Evolutionary conservation across 108 stramenopile species (phyloP), one percentile per base, ranked within the genome.

Genomic region (Cyclotella choctawhatcheeana): DNA sequence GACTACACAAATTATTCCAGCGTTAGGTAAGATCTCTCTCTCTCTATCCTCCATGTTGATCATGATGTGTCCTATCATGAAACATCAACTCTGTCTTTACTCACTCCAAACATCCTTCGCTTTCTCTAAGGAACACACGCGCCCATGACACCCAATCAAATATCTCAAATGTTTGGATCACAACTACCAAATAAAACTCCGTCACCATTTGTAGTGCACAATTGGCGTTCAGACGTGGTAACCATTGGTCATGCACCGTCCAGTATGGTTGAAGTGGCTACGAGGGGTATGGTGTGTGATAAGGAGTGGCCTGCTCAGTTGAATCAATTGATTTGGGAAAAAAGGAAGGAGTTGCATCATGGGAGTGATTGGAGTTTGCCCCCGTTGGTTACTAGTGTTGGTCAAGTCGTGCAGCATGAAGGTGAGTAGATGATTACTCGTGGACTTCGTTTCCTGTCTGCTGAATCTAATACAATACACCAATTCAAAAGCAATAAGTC

Each of bases 81-180:
- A n/a, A n/a, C n/a, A n/a, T n/a, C n/a, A n/a, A n/a, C n/a, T n/a
- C n/a, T n/a, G n/a, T n/a, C n/a, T n/a, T n/a, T n/a, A n/a, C n/a
- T n/a, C n/a, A n/a, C n/a, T n/a, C n/a, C n/a, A n/a, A n/a, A n/a
- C n/a, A n/a, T n/a, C n/a, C n/a, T n/a, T n/a, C n/a, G n/a, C n/a
- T n/a, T n/a, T n/a, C n/a, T n/a, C n/a, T n/a, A n/a, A n/a, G 97
- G 97, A 1, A 97, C 95, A 18, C 97, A 98, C 67, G 90, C 89
- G 2, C 96, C 96, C 59, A 96, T 98, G 93, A 95, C 96, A 16
- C 52, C 69, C 29, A 54, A 77, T 16, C 93, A 98, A 76, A 89
- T 95, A 40, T 43, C 82, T 17, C 68, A 30, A 26, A 98, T 98
- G 97, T 98, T 89, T 69, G 94, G 94, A 2, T 50, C 71, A 13